Conservation (phyloP, 148 eudicot genomes). For the Polygonum maritimum region DNA sequence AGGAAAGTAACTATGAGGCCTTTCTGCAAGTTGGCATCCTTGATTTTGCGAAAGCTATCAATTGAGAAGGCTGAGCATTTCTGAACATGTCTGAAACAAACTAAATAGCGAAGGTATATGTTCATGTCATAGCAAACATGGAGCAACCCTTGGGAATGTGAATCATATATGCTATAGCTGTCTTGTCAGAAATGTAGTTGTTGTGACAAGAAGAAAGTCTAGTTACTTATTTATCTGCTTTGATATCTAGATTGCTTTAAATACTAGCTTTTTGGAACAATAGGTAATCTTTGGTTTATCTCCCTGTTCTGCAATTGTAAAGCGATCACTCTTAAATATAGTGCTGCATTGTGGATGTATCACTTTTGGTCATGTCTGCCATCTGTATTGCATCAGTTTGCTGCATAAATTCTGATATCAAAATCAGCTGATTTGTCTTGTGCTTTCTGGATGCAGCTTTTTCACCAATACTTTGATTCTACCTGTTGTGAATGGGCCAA, state of each 20-base stretch:
- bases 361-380: neutral
- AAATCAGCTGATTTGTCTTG: neutral
- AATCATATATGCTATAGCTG: neutral
- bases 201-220: neutral
- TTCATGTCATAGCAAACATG: neutral
- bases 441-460: conserved; percentile 35
- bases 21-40: neutral
- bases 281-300: neutral
- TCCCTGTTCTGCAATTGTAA: neutral
- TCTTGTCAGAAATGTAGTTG: neutral
- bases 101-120: neutral
- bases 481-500: conserved; percentile 91
- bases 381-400: neutral
- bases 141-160: neutral
- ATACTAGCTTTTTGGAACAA: neutral
- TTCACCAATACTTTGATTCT: conserved; percentile 95
- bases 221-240: neutral
- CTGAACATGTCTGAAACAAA: neutral
- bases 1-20: neutral
- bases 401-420: neutral
- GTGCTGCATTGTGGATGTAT: neutral
- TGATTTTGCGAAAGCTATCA: neutral
- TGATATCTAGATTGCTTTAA: neutral
- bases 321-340: neutral
- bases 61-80: neutral